A percentile compares a stretch with the other conserved stretches of the same genome.
Evolutionary conservation across 2,329 filamentous ascomycete species (phyloP).

Genomic region (Trichoderma hamatum): DNA sequence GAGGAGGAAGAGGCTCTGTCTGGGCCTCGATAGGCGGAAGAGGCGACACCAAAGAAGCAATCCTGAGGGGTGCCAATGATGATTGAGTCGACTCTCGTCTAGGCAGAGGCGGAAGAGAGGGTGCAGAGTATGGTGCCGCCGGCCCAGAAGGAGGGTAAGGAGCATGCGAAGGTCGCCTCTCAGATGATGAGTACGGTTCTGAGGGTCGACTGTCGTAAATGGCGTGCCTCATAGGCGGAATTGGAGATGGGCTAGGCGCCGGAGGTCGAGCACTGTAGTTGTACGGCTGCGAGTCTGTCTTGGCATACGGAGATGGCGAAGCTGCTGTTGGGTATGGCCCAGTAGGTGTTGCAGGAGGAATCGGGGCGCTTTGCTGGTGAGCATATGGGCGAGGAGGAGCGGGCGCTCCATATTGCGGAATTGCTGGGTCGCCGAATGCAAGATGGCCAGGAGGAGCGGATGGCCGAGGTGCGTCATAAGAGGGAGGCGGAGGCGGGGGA

Average conservation of each 20-base stretch:
- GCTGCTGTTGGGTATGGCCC: constrained; percentile 41
- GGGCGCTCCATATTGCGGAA: constrained; percentile 41
- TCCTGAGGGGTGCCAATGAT: constrained; percentile 45
- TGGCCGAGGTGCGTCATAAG: constrained; percentile 38
- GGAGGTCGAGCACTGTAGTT: constrained; percentile 37
- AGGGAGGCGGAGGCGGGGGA: constrained; percentile 37
- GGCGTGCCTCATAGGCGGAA: constrained; percentile 39
- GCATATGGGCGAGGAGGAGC: constrained; percentile 39
- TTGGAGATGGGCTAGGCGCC: constrained; percentile 39
- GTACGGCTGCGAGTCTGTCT: constrained; percentile 46
- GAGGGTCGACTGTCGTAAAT: constrained; percentile 45
- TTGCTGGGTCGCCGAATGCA: constrained; percentile 40
- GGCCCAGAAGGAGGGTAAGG: constrained; percentile 32
- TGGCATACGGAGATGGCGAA: constrained; percentile 46
- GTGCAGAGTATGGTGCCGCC: constrained; percentile 33
- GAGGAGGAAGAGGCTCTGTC: constrained; percentile 36
- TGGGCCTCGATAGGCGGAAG: constrained; percentile 43
- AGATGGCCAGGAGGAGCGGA: constrained; percentile 37
- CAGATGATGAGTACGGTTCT: constrained; percentile 39
- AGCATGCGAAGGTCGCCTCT: constrained; percentile 39
- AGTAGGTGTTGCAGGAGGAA: constrained; percentile 41
- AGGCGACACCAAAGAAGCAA: constrained; percentile 41
- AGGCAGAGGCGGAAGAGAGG: constrained; percentile 34
- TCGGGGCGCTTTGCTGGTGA: constrained; percentile 40
- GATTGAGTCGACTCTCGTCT: constrained; percentile 27